Conservation (phyloP, 108 stramenopile species). For the Skeletonema tropicum region DNA sequence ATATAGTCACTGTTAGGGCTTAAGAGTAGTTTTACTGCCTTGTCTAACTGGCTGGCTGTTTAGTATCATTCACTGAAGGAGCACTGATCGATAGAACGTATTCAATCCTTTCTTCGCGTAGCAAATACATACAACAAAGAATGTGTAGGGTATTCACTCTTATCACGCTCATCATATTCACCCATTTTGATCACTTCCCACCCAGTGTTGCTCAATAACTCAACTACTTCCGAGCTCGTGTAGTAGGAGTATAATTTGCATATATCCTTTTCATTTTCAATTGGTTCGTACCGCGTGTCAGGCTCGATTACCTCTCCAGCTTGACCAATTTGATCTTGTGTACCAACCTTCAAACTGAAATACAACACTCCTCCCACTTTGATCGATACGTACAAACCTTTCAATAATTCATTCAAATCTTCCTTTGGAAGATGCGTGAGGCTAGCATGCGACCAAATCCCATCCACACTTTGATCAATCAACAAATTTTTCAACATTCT, state of each 20-base stretch:
- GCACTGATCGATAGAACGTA: no score
- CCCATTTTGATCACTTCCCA: slow-evolving; percentile 35
- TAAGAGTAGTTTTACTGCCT: no score
- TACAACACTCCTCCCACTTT: slow-evolving; percentile 39
- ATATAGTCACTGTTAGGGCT: no score
- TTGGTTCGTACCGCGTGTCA: slow-evolving; percentile 12
- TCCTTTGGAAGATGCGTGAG: slow-evolving; percentile 30
- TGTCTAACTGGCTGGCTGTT: no score
- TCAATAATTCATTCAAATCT: slow-evolving; percentile 4
- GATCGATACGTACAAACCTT: slow-evolving; percentile 8
- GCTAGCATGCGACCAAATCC: slow-evolving; percentile 31
- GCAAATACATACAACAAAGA: slow-evolving; percentile 30
- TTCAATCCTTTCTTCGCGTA: slow-evolving; percentile 8
- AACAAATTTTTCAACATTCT: slow-evolving; percentile 7
- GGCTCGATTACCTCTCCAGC: slow-evolving; percentile 28
- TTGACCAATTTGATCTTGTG: not conserved
- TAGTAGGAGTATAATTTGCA: slow-evolving; percentile 34
- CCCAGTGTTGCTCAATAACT: slow-evolving; percentile 9
- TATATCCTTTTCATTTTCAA: slow-evolving; percentile 9
- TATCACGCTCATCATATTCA: slow-evolving; percentile 10
- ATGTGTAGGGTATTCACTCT: slow-evolving; percentile 19
- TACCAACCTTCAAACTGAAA: slow-evolving; percentile 21
- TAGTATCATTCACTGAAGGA: no score
- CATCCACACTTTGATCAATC: slow-evolving; percentile 24
- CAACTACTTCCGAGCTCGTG: slow-evolving; percentile 17